Evolutionary conservation across 2,329 filamentous ascomycete genomes (phyloP).

Genomic region (Dactylellina drechsleri): DNA sequence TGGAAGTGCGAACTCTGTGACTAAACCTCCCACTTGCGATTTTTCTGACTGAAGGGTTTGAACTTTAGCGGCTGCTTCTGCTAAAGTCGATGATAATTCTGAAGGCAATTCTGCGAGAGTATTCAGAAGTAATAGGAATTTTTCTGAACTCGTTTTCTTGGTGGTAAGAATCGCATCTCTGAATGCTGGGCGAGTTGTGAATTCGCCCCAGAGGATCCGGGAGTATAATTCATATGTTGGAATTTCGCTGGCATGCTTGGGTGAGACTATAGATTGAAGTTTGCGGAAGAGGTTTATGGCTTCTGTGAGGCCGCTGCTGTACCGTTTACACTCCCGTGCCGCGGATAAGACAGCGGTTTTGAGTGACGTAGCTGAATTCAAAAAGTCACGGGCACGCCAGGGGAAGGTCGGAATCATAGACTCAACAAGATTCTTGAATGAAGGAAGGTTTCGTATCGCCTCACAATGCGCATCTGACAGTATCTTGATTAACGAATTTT

Average conservation of each 20-base stretch:
- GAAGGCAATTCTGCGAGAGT: slow-evolving; percentile 37
- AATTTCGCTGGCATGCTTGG: slow-evolving; percentile 38
- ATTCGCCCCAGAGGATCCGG: slow-evolving; percentile 45
- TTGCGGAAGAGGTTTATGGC: slow-evolving; percentile 55
- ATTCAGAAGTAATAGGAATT: slow-evolving; percentile 31
- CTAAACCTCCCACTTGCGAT: slow-evolving; percentile 58
- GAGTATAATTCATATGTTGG: slow-evolving; percentile 51
- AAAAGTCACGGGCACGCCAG: slow-evolving; percentile 63
- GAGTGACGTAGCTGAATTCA: slow-evolving; percentile 71
- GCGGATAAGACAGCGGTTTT: slow-evolving; percentile 58
- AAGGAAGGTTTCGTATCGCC: slow-evolving; percentile 74
- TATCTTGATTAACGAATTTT: slow-evolving; percentile 60
- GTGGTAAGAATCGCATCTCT: slow-evolving; percentile 46
- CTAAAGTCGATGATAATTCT: slow-evolving; percentile 12
- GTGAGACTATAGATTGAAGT: slow-evolving; percentile 35
- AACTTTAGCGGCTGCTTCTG: slow-evolving; percentile 19
- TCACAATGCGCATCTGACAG: slow-evolving; percentile 73
- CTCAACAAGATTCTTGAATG: slow-evolving; percentile 65
- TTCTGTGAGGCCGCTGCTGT: slow-evolving; percentile 55
- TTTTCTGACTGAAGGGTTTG: slow-evolving; percentile 41
- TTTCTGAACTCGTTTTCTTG: slow-evolving; percentile 43
- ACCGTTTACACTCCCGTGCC: slow-evolving; percentile 51
- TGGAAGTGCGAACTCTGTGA: slow-evolving; percentile 66
- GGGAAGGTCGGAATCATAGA: slow-evolving; percentile 40
- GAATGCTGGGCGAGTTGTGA: slow-evolving; percentile 47